A percentile compares a stretch with the other conserved stretches of the same genome.
Conservation (phyloP, 129 eudicot genomes). For the Flaveria ramosissima region DNA sequence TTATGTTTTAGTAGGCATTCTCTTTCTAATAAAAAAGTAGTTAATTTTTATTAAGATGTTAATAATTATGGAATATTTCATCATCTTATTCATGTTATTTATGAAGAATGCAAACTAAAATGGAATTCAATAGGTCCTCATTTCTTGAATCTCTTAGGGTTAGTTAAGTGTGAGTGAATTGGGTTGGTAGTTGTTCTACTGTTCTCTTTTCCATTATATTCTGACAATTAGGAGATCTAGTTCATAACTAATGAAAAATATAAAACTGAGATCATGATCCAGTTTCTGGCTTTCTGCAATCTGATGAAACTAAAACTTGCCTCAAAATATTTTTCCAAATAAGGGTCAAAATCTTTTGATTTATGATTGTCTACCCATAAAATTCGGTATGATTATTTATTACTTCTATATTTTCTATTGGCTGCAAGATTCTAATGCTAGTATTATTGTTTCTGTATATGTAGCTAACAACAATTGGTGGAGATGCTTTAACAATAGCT, state of each 20-base stretch:
- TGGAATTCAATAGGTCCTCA: background rate
- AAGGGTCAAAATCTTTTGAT: background rate
- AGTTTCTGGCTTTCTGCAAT: background rate
- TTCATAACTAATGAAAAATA: conserved; percentile 1
- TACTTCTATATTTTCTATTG: conserved; percentile 23
- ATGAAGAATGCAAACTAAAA: conserved; percentile 9
- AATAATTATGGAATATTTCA: conserved; percentile 11
- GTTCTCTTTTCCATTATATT: conserved; percentile 6
- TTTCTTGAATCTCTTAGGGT: conserved; percentile 19
- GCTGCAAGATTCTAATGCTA: conserved; percentile 15
- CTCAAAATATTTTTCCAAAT: conserved; percentile 6
- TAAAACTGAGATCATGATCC: background rate
- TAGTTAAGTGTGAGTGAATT: conserved; percentile 3
- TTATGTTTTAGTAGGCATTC: conserved; percentile 9
- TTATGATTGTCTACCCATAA: background rate
- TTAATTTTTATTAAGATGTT: background rate
- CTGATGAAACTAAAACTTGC: background rate
- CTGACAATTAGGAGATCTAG: conserved; percentile 22
- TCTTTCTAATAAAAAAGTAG: background rate
- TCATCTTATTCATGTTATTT: background rate
- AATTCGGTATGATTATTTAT: background rate
- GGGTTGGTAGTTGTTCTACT: conserved; percentile 10
- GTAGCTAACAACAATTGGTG: conserved; percentile 61
- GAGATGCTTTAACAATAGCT: conserved; percentile 71
- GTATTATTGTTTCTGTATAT: conserved; percentile 13